Base-by-base conservation (phyloP, 2,329 filamentous ascomycete species). In the Alternaria rosae region DNA sequence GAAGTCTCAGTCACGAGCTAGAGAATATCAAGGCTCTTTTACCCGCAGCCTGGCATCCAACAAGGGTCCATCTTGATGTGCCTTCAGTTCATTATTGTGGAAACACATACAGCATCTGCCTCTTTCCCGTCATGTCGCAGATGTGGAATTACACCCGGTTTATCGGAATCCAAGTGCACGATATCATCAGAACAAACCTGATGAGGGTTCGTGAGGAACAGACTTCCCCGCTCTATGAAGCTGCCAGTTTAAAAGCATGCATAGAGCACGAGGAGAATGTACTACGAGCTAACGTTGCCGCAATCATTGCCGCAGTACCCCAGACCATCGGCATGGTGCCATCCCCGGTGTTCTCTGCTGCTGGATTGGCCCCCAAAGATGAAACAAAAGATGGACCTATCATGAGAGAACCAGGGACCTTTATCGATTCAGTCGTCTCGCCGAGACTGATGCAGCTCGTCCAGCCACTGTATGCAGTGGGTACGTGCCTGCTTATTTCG, bases 81-180 rank as follows among this genome's bases (percentile, higher is more conserved):
- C 60, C 65, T 26, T 60, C 65, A 0, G 53, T 69, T 12, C 47
- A 71, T 30, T 66, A 69, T 1, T 70, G 65, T 60, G 67, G 69
- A 3, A 61, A 66, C 6, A 60, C 55, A 30, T 78, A 76, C 43
- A 69, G 77, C 58, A 60, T 77, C 17, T 78, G 77, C 60, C 56
- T 63, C 8, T 71, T 75, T 38, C 67, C 71, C 2, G 77, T 75
- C 73, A 68, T 77, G 10, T 64, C 65, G 4, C 69, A 73, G 32
- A 73, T 76, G 65, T 76, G 71, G 73, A 78, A 76, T 57, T 71
- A 73, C 41, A 66, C 77, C 23, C 61, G 72, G 4, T 57, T 62
- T 3, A 67, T 70, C 38, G 68, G 71, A 2, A 59, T 76, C 25
- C 50, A 66, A 32, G 68, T 78, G 1, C 71, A 73, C 53, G 61